Base-by-base conservation (phyloP, 371 early-diverging fungal species). In the Apophysomyces ossiformis region DNA sequence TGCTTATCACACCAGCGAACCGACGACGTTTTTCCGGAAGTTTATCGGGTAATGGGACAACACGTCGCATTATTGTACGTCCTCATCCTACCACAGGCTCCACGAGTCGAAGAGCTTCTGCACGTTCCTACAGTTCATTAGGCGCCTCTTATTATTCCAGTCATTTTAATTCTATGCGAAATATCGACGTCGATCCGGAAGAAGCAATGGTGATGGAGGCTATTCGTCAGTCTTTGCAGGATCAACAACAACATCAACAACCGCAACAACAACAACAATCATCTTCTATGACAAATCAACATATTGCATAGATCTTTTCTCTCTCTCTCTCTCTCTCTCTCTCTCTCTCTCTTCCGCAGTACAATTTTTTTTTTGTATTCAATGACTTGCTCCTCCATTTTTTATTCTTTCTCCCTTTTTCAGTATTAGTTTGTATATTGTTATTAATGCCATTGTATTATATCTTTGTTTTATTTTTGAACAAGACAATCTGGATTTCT, bases 1-100 rank as follows among this genome's bases (percentile, higher is more conserved):
- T 39, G 58, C 13, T 50, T 6, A 11, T 58, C 16, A 36, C 46
- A 35, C 16, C 58, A 7, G 39, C 36, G 18, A 26, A 37, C 16
- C 66, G 47, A 36, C 35, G 66, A 26, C 39, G 59, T 7, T 11
- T 39, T 44, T 58, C 58, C 37, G 60, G 47, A 36, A 59, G 47
- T 37, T 58, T 68, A 64, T 58, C 63, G 21, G 68, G 68, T 7
- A 45, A 37, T 38, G 68, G 68, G 13, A 63, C 68, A 1, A 68
- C 68, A 0, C 68, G 68, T 12, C 44, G 68, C 5, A 63, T 56
- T 6, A 47, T 68, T 54, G 68, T 68, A 6, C 68, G 68, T 8
- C 63, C 63, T 12, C 37, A 65, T 60, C 21, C 32, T 4, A 26
- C 39, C 32, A 15, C 41, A 44, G 37, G 41, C 13, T 47, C 44